Percentiles rank a stretch among this genome's conserved stretches.
Conservation (phyloP, 805 yeast genomes). For the Schizosaccharomyces cryophilus region DNA sequence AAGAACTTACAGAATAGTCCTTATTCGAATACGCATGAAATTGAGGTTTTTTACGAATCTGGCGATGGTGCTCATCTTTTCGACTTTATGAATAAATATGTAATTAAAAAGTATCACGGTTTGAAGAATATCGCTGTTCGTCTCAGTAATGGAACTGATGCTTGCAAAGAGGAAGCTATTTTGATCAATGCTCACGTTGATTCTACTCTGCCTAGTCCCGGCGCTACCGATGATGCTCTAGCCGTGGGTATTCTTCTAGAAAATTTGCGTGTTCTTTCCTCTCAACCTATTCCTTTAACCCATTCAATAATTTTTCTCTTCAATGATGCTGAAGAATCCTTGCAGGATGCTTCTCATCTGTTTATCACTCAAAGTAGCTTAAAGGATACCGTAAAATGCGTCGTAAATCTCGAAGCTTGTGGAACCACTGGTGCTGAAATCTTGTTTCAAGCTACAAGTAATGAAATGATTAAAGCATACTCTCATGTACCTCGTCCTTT, state of each 20-base stretch:
- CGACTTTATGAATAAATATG: neutral
- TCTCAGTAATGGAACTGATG: constrained; percentile 2
- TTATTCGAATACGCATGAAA: neutral
- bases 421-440: constrained; percentile 1
- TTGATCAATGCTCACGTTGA: constrained; percentile 1
- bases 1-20: neutral
- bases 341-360: constrained; percentile 1
- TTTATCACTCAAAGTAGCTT: neutral
- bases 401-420: constrained; percentile 1
- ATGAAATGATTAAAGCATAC: constrained; percentile 33
- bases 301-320: neutral
- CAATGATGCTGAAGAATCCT: constrained; percentile 1
- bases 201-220: constrained; percentile 2
- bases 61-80: constrained; percentile 2
- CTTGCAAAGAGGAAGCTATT: neutral
- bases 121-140: neutral
- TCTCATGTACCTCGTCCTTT: neutral
- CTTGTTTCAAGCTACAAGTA: neutral
- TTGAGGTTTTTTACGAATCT: neutral
- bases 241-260: neutral
- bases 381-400: neutral
- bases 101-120: neutral
- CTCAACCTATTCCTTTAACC: neutral
- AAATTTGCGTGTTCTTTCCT: neutral
- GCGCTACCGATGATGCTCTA: constrained; percentile 1